Evolutionary conservation across 73 alveolate species (phyloP).

Genomic region (Stentor roeselii): DNA sequence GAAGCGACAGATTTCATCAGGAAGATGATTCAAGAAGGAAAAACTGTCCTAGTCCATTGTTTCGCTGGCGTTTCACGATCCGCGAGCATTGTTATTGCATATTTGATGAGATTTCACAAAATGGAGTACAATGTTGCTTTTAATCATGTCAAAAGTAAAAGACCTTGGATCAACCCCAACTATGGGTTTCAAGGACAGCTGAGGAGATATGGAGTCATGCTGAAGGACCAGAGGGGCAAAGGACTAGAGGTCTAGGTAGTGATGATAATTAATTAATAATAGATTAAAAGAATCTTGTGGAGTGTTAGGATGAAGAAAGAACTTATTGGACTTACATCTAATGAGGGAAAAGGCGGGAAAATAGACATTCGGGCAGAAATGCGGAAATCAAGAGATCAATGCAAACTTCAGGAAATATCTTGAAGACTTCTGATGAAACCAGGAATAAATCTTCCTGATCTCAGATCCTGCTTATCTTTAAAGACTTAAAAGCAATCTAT

Average conservation of each 20-base stretch:
- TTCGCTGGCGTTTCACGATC: conserved; percentile 70
- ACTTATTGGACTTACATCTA: no score
- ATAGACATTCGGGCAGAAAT: no score
- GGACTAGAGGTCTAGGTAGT: conserved; percentile 9
- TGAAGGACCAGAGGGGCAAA: conserved; percentile 15
- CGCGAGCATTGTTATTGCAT: conserved; percentile 57
- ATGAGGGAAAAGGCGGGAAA: no score
- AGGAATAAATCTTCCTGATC: no score
- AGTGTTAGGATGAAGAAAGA: no score
- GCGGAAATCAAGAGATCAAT: no score
- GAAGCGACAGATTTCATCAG: conserved; percentile 43
- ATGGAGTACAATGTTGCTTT: conserved; percentile 49
- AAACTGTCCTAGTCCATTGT: conserved; percentile 68
- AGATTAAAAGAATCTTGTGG: neutral
- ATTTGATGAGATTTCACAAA: conserved; percentile 53
- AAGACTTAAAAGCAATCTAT: no score
- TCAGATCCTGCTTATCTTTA: no score
- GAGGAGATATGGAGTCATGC: neutral
- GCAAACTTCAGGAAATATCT: no score
- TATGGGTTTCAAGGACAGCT: conserved; percentile 48
- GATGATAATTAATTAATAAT: no score
- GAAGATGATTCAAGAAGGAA: conserved; percentile 45
- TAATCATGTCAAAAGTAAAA: conserved; percentile 44
- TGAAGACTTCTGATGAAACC: no score
- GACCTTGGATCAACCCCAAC: conserved; percentile 60